phyloP scores from a whole-genome alignment of 2,329 filamentous ascomycete species.

The Xylaria sp. region DNA sequence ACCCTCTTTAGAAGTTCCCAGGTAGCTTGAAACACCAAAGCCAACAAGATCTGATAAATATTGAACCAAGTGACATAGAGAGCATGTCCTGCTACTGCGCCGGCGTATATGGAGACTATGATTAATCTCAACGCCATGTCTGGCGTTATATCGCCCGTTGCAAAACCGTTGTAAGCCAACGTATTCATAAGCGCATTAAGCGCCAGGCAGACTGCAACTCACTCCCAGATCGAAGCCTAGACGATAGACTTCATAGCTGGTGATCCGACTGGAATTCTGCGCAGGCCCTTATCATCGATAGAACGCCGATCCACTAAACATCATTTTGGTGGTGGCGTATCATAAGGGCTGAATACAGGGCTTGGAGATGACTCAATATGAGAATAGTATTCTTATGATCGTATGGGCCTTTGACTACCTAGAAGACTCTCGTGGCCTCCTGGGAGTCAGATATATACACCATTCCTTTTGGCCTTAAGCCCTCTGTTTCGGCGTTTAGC shows the following conservation, averaged over 20 bases:
- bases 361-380: too few relatives aligned
- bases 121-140: background rate
- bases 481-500: too few relatives aligned
- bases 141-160: background rate
- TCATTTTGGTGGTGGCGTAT: too few relatives aligned
- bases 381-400: too few relatives aligned
- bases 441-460: too few relatives aligned
- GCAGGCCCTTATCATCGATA: background rate
- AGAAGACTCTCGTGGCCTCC: too few relatives aligned
- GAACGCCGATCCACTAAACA: too few relatives aligned
- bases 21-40: background rate
- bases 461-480: too few relatives aligned
- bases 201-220: background rate
- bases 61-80: background rate
- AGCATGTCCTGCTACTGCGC: background rate
- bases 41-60: background rate
- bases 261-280: background rate
- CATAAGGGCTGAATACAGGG: too few relatives aligned
- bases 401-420: too few relatives aligned
- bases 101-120: background rate
- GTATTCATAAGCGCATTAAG: conserved; percentile 3
- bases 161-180: background rate
- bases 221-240: background rate
- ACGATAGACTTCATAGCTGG: background rate
- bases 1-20: background rate